phyloP scores from a whole-genome alignment of 2,329 filamentous ascomycete genomes.

The Cryphonectria parasitica region DNA sequence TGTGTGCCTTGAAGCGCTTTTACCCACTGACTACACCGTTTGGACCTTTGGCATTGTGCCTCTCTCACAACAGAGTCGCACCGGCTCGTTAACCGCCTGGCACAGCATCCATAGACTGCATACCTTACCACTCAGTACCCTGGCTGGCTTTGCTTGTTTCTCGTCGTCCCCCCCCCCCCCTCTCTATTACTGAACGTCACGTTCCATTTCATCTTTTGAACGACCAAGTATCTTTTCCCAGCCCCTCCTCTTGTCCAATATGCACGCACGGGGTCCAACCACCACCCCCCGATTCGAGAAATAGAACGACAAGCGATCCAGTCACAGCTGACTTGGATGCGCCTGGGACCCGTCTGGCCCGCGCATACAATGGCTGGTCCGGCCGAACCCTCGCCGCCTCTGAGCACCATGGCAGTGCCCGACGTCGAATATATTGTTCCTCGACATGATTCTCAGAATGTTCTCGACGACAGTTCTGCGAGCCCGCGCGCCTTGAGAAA shows the following conservation, averaged over 20 bases:
- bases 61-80: not conserved
- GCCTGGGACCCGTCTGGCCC: constrained; percentile 3
- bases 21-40: not conserved
- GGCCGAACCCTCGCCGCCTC: constrained; percentile 22
- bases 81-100: constrained; percentile 15
- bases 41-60: not conserved
- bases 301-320: constrained; percentile 21
- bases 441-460: constrained; percentile 29
- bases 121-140: not conserved
- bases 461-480: constrained; percentile 34
- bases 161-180: too few relatives aligned
- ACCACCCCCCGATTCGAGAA: constrained; percentile 17
- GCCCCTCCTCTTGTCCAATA: constrained; percentile 14
- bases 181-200: not conserved
- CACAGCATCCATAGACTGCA: constrained; percentile 4
- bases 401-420: constrained; percentile 24
- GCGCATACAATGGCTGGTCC: constrained; percentile 18
- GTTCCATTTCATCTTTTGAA: not conserved
- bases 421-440: constrained; percentile 28
- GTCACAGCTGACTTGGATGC: constrained; percentile 9
- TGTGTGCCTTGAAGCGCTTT: not conserved
- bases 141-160: not conserved
- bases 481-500: constrained; percentile 41
- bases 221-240: constrained; percentile 13
- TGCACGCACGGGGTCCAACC: constrained; percentile 17